Percentiles rank a stretch among this genome's conserved stretches.
phyloP scores from a whole-genome alignment of 192 early-diverging fungal species.

The Podila horticola region DNA sequence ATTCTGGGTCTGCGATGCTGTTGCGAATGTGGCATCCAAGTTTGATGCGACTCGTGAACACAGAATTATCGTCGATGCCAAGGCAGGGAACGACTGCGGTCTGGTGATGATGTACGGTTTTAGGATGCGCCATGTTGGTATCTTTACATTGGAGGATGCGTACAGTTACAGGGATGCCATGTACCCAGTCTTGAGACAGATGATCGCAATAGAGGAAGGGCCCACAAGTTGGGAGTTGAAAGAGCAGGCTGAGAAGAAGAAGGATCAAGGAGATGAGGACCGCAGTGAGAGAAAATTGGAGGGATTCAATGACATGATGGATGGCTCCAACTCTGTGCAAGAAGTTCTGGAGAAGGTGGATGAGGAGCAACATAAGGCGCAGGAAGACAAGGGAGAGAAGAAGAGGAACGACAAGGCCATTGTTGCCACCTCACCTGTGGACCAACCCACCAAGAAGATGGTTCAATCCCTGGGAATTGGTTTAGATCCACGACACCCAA shows the following conservation, averaged over 20 bases:
- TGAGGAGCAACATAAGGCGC: not conserved
- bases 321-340: too few species aligned
- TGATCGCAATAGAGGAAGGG: not conserved
- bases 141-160: slow-evolving; percentile 16
- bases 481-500: slow-evolving; percentile 17
- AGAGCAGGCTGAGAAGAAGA: not conserved
- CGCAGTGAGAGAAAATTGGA: not conserved
- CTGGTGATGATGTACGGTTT: not conserved
- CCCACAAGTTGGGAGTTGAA: slow-evolving; percentile 9
- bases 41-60: not conserved
- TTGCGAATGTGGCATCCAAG: not conserved
- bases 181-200: slow-evolving; percentile 18
- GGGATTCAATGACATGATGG: not conserved
- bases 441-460: not conserved
- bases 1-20: slow-evolving; percentile 6
- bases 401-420: too few species aligned
- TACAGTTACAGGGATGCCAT: slow-evolving; percentile 18
- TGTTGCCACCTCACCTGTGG: not conserved
- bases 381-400: too few species aligned
- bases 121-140: not conserved
- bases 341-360: not conserved
- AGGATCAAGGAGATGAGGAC: not conserved
- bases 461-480: not conserved
- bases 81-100: slow-evolving; percentile 19
- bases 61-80: slow-evolving; percentile 29